Evolutionary conservation across 768 basidiomycete genomes (phyloP).

Genomic region (Xerocomus potaroensis): DNA sequence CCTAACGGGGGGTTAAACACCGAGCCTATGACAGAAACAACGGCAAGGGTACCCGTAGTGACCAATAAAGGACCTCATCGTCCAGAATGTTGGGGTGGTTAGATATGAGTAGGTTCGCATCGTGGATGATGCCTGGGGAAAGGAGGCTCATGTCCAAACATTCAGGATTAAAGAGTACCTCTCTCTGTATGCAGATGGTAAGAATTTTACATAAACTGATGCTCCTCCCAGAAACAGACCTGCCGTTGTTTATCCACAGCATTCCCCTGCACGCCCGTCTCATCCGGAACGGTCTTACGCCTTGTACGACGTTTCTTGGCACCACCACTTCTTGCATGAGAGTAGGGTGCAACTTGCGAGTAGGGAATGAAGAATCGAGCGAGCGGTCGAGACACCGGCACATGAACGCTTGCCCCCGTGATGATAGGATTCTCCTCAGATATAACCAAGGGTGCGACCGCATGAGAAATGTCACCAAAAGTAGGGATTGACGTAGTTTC

Average conservation of each 20-base stretch:
- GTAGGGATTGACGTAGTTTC: neutral
- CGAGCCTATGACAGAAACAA: neutral
- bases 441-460: neutral
- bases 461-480: neutral
- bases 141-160: too few species aligned
- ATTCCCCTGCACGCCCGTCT: neutral
- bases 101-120: too few species aligned
- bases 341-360: too few species aligned
- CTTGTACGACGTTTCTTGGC: neutral
- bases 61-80: neutral
- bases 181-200: neutral
- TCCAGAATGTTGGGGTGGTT: neutral
- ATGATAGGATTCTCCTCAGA: neutral
- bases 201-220: neutral
- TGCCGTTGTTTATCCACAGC: neutral
- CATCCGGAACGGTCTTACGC: too few species aligned
- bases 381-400: neutral
- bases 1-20: neutral
- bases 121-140: too few species aligned
- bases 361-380: neutral
- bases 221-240: neutral
- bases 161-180: too few species aligned
- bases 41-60: neutral
- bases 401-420: too few species aligned
- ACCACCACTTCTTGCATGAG: neutral